phyloP scores from a whole-genome alignment of 345 rosid genomes.

The Hibiscus syriacus region DNA sequence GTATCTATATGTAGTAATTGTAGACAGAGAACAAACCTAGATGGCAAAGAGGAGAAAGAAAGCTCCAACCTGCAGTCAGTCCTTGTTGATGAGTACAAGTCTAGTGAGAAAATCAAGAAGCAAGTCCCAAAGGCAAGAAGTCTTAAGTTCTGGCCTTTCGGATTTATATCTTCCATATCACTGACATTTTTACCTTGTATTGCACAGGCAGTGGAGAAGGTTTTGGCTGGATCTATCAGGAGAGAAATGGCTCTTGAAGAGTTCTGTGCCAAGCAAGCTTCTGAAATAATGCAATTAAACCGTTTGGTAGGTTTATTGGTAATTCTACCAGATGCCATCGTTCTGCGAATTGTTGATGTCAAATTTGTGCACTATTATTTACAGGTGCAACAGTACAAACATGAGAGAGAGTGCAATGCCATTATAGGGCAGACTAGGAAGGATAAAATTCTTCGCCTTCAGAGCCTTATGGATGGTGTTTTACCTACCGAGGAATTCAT shows the following conservation, averaged over 20 bases:
- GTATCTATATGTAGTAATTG: constrained; percentile 56
- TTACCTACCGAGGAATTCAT: constrained; percentile 79
- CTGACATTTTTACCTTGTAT: constrained; percentile 9
- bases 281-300: constrained; percentile 80
- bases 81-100: constrained; percentile 47
- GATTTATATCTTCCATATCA: not conserved
- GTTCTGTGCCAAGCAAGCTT: constrained; percentile 76
- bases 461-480: constrained; percentile 95
- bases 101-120: constrained; percentile 48
- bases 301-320: constrained; percentile 63
- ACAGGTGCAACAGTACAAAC: constrained; percentile 97
- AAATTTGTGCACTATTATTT: constrained; percentile 15
- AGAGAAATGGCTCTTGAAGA: constrained; percentile 99
- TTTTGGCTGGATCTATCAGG: constrained; percentile 90
- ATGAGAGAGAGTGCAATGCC: constrained; percentile 95
- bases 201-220: constrained; percentile 91
- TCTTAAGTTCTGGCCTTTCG: constrained; percentile 4
- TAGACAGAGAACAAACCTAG: constrained; percentile 37
- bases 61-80: constrained; percentile 56
- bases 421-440: constrained; percentile 84
- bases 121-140: constrained; percentile 75
- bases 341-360: constrained; percentile 9
- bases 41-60: constrained; percentile 36
- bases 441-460: constrained; percentile 87
- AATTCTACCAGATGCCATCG: constrained; percentile 6